These are phyloP conservation scores for Globisporangium camurandrum DNA, from an alignment of 352 stramenopile genomes.

Conservation along the genomic window DNA sequence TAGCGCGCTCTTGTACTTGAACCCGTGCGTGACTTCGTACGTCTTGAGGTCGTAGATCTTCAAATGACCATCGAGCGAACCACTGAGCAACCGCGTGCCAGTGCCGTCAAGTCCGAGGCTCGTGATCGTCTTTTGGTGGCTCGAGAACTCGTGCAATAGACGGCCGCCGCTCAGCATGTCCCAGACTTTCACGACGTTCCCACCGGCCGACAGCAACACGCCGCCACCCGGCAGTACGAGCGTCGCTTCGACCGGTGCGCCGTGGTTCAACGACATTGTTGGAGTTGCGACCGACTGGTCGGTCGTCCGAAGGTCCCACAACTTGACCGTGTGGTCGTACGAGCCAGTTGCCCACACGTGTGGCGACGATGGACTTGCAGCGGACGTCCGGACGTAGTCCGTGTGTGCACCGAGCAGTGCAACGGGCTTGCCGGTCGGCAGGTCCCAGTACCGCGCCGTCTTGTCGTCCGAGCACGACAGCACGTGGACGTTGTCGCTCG, in stretches of 20 bases:
- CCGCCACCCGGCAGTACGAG: slow-evolving; percentile 82
- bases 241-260: slow-evolving; percentile 82
- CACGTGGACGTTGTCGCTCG: slow-evolving; percentile 78
- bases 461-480: slow-evolving; percentile 89
- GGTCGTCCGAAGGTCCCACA: slow-evolving; percentile 88
- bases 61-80: slow-evolving; percentile 87
- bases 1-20: slow-evolving; percentile 84
- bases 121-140: slow-evolving; percentile 94
- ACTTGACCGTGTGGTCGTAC: slow-evolving; percentile 91
- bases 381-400: slow-evolving; percentile 84
- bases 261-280: slow-evolving; percentile 71
- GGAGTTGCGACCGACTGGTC: slow-evolving; percentile 42
- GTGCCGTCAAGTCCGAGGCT: slow-evolving; percentile 83
- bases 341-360: slow-evolving; percentile 84
- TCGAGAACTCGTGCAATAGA: slow-evolving; percentile 85
- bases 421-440: slow-evolving; percentile 76
- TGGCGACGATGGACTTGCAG: slow-evolving; percentile 58
- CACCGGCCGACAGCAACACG: slow-evolving; percentile 76
- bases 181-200: slow-evolving; percentile 91
- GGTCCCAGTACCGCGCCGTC: slow-evolving; percentile 82
- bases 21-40: slow-evolving; percentile 86
- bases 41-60: slow-evolving; percentile 92
- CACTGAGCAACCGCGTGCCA: slow-evolving; percentile 82
- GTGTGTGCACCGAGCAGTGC: slow-evolving; percentile 74
- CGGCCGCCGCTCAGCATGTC: slow-evolving; percentile 85